Conservation (phyloP, 495 filamentous ascomycete species). For the Rhypophila decipiens region DNA sequence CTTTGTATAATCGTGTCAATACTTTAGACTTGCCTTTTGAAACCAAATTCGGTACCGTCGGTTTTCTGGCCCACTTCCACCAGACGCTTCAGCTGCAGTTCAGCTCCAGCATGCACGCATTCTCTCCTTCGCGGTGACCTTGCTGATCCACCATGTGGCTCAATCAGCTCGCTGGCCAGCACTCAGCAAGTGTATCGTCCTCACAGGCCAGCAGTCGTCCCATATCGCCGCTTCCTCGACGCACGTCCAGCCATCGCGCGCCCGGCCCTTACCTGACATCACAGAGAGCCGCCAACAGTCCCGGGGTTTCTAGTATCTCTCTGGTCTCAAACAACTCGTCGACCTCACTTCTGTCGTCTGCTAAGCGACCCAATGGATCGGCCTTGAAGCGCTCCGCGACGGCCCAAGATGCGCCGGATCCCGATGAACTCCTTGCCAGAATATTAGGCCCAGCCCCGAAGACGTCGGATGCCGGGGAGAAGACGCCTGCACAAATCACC, state of each 20-base stretch:
- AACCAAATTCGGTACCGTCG: no score
- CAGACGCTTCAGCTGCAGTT: no score
- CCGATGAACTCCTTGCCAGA: constrained; percentile 62
- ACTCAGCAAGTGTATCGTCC: constrained; percentile 50
- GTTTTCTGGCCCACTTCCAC: no score
- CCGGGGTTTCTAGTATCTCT: constrained; percentile 59
- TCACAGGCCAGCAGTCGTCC: constrained; percentile 52
- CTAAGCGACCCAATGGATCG: constrained; percentile 59
- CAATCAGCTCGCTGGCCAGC: constrained; percentile 74
- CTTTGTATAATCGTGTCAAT: no score
- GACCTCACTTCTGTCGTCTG: constrained; percentile 58
- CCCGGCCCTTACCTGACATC: constrained; percentile 47
- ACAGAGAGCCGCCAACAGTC: constrained; percentile 52
- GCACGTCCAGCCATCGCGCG: constrained; percentile 46
- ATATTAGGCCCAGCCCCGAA: constrained; percentile 55
- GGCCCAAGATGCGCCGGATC: constrained; percentile 55
- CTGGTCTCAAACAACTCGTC: constrained; percentile 66
- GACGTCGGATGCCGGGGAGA: constrained; percentile 1
- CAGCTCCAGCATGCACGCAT: background rate
- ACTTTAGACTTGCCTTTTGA: no score
- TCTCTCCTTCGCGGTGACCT: background rate
- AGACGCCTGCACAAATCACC: constrained; percentile 23
- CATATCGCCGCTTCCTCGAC: constrained; percentile 60
- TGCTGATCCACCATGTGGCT: constrained; percentile 63
- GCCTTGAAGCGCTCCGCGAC: constrained; percentile 52